Percentiles rank a stretch among this genome's conserved stretches.
Conservation (phyloP, 2,329 filamentous ascomycete species). For the Leptographium lundbergii region DNA sequence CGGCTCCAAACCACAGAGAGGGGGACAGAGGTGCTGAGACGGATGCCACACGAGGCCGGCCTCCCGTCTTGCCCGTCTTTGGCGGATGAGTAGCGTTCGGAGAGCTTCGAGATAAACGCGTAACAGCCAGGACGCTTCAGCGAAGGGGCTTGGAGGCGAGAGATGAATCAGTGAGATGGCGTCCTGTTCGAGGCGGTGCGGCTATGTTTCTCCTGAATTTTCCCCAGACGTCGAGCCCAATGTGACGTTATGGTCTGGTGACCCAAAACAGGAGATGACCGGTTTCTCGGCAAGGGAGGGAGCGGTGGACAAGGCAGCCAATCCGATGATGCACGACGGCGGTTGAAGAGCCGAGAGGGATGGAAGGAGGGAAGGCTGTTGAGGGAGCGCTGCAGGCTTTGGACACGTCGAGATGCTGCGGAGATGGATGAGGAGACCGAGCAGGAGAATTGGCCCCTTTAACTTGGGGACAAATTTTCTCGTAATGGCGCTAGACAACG, state of each 20-base stretch:
- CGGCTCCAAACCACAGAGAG: background rate
- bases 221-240: background rate
- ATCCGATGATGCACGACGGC: background rate
- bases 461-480: background rate
- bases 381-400: background rate
- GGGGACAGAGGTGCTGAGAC: background rate
- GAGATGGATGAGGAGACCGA: background rate
- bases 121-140: background rate
- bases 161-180: background rate
- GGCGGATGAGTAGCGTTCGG: background rate
- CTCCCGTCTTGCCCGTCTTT: background rate
- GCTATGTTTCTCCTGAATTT: background rate
- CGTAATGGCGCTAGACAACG: background rate
- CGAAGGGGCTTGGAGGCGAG: background rate
- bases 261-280: background rate
- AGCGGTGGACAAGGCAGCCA: background rate
- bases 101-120: background rate
- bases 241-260: conserved; percentile 3
- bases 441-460: background rate
- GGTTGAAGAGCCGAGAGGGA: background rate
- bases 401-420: background rate
- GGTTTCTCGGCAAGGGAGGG: background rate
- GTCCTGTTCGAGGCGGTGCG: background rate
- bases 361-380: background rate
- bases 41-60: background rate